phyloP scores from a whole-genome alignment of 2,329 filamentous ascomycete species.

The Tolypocladium tropicale region DNA sequence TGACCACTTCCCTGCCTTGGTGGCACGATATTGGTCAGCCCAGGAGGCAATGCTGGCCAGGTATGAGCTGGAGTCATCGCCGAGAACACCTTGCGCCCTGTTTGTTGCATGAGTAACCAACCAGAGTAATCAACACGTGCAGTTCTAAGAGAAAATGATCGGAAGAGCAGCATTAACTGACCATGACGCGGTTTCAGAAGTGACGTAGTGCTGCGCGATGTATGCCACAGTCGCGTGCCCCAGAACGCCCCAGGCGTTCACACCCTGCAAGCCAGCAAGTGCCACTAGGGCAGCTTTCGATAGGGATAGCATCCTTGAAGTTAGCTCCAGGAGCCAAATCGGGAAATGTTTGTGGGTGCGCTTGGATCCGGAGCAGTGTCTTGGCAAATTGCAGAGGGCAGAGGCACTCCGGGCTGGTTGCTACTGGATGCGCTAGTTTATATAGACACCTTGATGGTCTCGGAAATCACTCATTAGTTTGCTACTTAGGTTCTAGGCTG shows the following conservation, averaged over 20 bases:
- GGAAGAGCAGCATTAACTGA: background rate
- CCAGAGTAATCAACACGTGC: background rate
- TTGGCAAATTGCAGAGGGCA: background rate
- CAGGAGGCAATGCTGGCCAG: constrained; percentile 34
- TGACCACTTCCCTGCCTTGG: constrained; percentile 33
- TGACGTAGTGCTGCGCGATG: constrained; percentile 37
- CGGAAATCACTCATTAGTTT: background rate
- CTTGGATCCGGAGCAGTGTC: background rate
- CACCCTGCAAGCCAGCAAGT: constrained; percentile 8
- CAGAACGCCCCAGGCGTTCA: constrained; percentile 28
- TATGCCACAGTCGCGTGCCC: constrained; percentile 46
- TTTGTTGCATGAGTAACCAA: background rate
- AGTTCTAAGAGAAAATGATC: accelerated
- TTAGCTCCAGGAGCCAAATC: background rate
- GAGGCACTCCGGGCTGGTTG: background rate
- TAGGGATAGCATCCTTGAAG: constrained; percentile 3
- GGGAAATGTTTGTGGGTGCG: background rate
- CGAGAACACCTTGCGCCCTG: constrained; percentile 20
- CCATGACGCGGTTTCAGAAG: constrained; percentile 22
- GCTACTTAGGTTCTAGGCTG: background rate
- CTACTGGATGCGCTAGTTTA: background rate
- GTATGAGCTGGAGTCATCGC: constrained; percentile 32
- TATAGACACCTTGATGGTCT: background rate
- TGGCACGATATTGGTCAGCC: constrained; percentile 36
- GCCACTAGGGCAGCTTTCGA: constrained; percentile 5